Percentiles rank a stretch among this genome's conserved stretches.
phyloP scores from a whole-genome alignment of 163 green algal species.

The Scenedesmus sp. region DNA sequence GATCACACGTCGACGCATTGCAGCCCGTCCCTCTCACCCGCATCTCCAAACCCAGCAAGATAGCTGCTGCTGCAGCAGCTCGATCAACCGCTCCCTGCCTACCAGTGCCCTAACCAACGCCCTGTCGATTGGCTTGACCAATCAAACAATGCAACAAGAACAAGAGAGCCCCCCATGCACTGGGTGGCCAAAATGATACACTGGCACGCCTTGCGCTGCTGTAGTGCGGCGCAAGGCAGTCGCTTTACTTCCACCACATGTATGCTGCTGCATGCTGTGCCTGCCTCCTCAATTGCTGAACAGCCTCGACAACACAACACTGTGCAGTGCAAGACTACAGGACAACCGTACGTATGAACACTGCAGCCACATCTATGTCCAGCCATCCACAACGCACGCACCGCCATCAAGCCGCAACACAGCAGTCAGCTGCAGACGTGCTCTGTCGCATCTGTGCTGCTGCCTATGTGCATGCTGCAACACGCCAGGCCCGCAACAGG shows the following conservation, averaged over 20 bases:
- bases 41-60: not conserved
- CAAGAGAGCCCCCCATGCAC: not conserved
- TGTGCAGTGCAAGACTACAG: constrained; percentile 18
- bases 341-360: not conserved
- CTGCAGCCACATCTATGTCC: constrained; percentile 15
- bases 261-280: not conserved
- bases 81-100: not conserved
- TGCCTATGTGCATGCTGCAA: not conserved
- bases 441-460: not conserved
- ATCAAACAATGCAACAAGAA: not conserved
- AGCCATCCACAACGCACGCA: not conserved
- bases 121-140: not conserved
- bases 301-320: constrained; percentile 11
- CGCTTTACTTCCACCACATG: not conserved
- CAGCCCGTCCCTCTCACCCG: not conserved
- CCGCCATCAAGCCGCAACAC: not conserved
- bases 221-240: not conserved
- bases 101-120: not conserved
- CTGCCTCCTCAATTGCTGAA: not conserved
- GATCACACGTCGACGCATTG: not conserved
- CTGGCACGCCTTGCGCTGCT: not conserved
- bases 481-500: not conserved
- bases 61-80: not conserved
- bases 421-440: not conserved
- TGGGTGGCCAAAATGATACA: not conserved